These are phyloP conservation scores for Paraphaeosphaeria sporulosa DNA, from an alignment of 2,329 filamentous ascomycete genomes.

Conservation along the genomic window DNA sequence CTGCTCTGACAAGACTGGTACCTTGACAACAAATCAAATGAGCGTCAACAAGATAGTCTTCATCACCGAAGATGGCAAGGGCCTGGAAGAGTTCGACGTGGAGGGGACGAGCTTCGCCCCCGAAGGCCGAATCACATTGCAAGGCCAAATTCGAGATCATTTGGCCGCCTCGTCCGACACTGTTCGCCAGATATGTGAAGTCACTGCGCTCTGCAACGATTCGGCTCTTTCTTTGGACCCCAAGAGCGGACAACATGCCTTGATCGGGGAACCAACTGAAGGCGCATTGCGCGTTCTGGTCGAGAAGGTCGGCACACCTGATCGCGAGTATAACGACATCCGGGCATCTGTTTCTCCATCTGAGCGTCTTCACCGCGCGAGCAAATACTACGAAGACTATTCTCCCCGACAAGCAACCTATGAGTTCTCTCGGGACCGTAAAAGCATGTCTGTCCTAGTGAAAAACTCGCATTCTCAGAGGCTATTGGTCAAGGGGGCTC, in stretches of 20 bases:
- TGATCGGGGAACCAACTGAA: constrained; percentile 93
- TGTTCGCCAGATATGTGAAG: constrained; percentile 77
- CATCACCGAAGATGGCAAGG: constrained; percentile 74
- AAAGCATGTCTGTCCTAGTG: constrained; percentile 98
- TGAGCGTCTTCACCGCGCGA: constrained; percentile 79
- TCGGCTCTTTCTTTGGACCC: constrained; percentile 82
- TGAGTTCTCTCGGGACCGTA: constrained; percentile 96
- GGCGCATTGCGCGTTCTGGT: constrained; percentile 88
- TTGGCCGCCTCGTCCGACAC: constrained; percentile 76
- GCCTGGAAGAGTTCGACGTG: constrained; percentile 85
- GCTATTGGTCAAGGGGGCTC: constrained; percentile 94
- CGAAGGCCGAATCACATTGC: constrained; percentile 73
- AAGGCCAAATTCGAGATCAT: constrained; percentile 73
- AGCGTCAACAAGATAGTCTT: constrained; percentile 94
- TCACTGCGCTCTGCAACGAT: constrained; percentile 85
- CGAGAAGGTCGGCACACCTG: constrained; percentile 90
- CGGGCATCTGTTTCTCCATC: constrained; percentile 57
- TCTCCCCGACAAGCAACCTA: constrained; percentile 83
- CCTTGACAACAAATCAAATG: constrained; percentile 98
- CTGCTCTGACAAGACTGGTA: constrained; percentile 99
- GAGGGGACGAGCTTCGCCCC: constrained; percentile 94
- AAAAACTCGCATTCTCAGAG: constrained; percentile 73
- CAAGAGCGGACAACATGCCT: constrained; percentile 76
- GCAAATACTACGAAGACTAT: constrained; percentile 81
- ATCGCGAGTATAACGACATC: constrained; percentile 65